Evolutionary conservation across 208 protist genomes (phyloP), one percentile per base, ranked within the genome.

Genomic region (Acanthamoeba royreba): DNA sequence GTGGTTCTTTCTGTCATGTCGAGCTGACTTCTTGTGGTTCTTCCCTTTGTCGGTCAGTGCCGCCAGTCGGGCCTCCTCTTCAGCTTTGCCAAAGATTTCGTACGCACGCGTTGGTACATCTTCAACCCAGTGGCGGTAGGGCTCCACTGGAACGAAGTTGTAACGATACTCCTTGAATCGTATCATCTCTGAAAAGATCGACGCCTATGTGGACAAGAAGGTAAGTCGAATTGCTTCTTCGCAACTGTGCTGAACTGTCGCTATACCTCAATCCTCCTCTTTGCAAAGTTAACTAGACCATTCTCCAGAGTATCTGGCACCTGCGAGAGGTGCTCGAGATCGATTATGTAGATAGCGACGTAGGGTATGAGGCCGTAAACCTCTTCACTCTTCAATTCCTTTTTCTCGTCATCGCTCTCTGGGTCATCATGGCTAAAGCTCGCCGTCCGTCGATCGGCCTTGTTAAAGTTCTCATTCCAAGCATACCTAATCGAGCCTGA

Each of bases 261-360:
- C 28, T n/a, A 28, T 5, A 77, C 86, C 86, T 92, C 86, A 9
- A 92, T 52, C 38, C 25, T 66, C 86, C 46, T 66, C 52, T 92
- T 92, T n/a, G 35, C 42, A 25, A 92, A 92, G 86, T 92, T 92
- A 28, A 92, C 53, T 53, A 92, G 31, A 17, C 86, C 86, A 25
- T 47, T 72, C 15, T 17, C 47, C 7, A 92, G 31, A 4, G 19
- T 17, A 22, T 92, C 86, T 15, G 86, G 86, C 0, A 92, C 55
- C 35, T 63, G 86, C 38, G 35, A 46, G n/a, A 92, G 33, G 86
- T 92, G 86, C 31, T 92, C 86, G 40, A 92, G 55, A 53, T 92
- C 86, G 38, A 92, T 92, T 33, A 92, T 72, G 86, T 92, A 92
- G 53, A 92, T 92, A 31, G 53, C 86, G 45, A 92, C 72, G 53